These are phyloP conservation scores for Pseudonitzschia multiseries DNA, from an alignment of 108 stramenopile species.

Conservation along the genomic window DNA sequence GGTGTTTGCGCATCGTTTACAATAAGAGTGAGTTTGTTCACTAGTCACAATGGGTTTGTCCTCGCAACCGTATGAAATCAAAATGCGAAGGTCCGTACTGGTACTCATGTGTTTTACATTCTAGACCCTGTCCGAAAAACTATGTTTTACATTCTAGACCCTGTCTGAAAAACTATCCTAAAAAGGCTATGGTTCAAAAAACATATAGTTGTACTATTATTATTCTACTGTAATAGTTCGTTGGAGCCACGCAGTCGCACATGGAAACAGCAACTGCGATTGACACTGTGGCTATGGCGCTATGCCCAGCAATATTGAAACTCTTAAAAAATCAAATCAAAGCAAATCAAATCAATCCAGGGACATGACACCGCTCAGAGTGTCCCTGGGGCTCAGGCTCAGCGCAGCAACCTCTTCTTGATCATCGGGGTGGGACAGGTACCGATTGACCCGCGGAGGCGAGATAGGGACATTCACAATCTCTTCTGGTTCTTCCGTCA, in stretches of 20 bases:
- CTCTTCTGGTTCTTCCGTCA: neutral
- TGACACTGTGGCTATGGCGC: too few relatives aligned
- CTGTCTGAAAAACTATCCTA: too few relatives aligned
- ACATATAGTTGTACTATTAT: neutral
- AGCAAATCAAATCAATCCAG: neutral
- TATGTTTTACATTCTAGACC: too few relatives aligned
- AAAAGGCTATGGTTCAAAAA: neutral
- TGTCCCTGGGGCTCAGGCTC: neutral
- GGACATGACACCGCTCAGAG: conserved; percentile 6
- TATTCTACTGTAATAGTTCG: neutral
- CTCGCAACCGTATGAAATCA: too few relatives aligned
- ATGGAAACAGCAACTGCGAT: too few relatives aligned
- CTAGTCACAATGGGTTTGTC: too few relatives aligned
- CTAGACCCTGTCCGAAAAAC: too few relatives aligned
- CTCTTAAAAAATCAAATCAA: too few relatives aligned
- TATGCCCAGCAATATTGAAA: neutral
- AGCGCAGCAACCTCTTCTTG: neutral
- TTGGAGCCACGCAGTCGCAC: neutral
- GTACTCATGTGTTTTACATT: too few relatives aligned
- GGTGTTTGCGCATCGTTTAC: too few relatives aligned
- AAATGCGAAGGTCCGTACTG: too few relatives aligned
- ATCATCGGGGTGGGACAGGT: neutral
- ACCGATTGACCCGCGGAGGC: neutral
- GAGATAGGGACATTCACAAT: neutral
- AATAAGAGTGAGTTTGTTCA: too few relatives aligned